Percentiles rank a stretch among this genome's conserved stretches.
Evolutionary conservation across 148 eudicot genomes (phyloP).

Genomic region (Vaccinium corymbosum): DNA sequence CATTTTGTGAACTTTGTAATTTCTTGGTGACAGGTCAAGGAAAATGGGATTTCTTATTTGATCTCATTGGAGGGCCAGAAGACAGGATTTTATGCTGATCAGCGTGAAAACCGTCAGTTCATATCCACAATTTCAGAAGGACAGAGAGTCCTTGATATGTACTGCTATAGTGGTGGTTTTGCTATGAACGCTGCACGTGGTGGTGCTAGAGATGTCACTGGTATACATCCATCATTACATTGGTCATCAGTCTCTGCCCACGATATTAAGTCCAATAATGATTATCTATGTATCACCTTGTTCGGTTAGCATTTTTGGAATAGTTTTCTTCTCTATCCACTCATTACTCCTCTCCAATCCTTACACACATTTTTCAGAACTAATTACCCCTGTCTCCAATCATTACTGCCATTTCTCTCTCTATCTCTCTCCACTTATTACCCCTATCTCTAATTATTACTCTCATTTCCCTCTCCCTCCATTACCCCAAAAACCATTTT

Average conservation of each 20-base stretch:
- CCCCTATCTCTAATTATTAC: no score
- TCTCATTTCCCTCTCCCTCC: no score
- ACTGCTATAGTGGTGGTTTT: constrained; percentile 96
- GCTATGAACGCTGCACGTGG: constrained; percentile 79
- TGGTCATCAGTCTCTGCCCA: constrained; percentile 9
- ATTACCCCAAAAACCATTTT: no score
- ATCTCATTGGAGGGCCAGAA: constrained; percentile 89
- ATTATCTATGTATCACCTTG: background rate
- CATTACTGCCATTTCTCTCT: no score
- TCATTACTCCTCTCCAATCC: no score
- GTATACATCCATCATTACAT: constrained; percentile 28
- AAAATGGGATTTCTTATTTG: constrained; percentile 62
- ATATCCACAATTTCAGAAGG: constrained; percentile 65
- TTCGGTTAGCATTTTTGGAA: no score
- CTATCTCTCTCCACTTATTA: no score
- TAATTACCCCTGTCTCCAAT: no score
- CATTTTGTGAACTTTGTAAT: constrained; percentile 1
- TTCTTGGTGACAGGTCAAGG: constrained; percentile 54
- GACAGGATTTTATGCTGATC: constrained; percentile 97
- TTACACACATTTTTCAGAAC: no score
- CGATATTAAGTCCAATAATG: background rate
- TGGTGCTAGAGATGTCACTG: constrained; percentile 76
- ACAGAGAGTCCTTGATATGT: constrained; percentile 75
- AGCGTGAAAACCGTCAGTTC: constrained; percentile 87
- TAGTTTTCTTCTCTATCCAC: no score